Percentiles rank a stretch among this genome's conserved stretches.
phyloP scores from a whole-genome alignment of 306 rosid genomes.

The Vicia villosa region DNA sequence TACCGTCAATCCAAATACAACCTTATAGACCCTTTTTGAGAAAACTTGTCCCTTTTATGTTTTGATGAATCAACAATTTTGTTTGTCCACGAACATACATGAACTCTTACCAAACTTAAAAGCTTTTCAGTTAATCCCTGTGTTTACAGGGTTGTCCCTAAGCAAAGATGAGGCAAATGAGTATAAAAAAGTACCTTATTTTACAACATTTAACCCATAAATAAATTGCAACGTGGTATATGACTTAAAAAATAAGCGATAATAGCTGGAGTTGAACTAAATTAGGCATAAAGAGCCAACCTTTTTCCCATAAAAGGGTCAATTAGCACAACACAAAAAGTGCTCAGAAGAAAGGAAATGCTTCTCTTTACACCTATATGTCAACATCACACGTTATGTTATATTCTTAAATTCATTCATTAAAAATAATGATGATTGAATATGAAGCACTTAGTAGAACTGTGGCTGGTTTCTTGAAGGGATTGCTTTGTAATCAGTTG shows the following conservation, averaged over 20 bases:
- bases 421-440: not conserved
- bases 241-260: conserved; percentile 33
- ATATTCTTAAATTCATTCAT: conserved; percentile 1
- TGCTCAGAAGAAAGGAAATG: conserved; percentile 16
- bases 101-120: conserved; percentile 26
- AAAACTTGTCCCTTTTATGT: conserved; percentile 9
- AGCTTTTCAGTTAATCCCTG: conserved; percentile 9
- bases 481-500: conserved; percentile 15
- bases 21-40: not conserved
- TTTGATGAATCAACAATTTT: conserved; percentile 22
- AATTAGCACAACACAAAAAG: conserved; percentile 22
- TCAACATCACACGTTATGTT: conserved; percentile 32
- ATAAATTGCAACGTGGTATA: conserved; percentile 19
- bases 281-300: conserved; percentile 31
- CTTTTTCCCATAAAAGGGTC: conserved; percentile 18
- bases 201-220: conserved; percentile 12
- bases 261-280: conserved; percentile 31
- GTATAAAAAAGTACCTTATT: not conserved
- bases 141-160: conserved; percentile 25
- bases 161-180: conserved; percentile 21
- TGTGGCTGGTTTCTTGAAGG: conserved; percentile 38
- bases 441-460: not conserved
- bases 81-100: conserved; percentile 28
- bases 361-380: conserved; percentile 23
- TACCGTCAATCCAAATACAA: too few species aligned